Evolutionary conservation across 345 rosid species (phyloP).

Genomic region (Nasturtium officinale): DNA sequence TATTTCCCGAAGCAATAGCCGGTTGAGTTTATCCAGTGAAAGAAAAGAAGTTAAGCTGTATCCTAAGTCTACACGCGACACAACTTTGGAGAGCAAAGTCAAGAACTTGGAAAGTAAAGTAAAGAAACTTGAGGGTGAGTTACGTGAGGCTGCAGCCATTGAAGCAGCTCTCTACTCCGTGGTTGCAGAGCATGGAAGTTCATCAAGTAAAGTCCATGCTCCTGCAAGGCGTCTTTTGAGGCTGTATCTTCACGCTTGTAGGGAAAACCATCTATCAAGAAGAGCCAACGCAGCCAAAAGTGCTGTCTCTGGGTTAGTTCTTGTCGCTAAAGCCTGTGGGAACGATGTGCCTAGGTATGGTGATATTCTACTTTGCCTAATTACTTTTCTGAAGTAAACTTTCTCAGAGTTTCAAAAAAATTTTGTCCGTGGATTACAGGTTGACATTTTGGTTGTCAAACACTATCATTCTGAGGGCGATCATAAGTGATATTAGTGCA

Average conservation of each 20-base stretch:
- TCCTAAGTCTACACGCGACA: conserved; percentile 49
- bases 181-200: conserved; percentile 89
- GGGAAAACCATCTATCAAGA: conserved; percentile 54
- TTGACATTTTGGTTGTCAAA: conserved; percentile 95
- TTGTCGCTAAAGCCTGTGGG: conserved; percentile 93
- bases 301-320: conserved; percentile 74
- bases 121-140: conserved; percentile 80
- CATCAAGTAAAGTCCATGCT: conserved; percentile 88
- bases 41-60: conserved; percentile 57
- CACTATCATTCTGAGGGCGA: conserved; percentile 70
- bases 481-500: conserved; percentile 54
- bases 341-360: conserved; percentile 91
- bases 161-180: conserved; percentile 91
- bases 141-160: conserved; percentile 85
- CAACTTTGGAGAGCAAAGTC: conserved; percentile 60
- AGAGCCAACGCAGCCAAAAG: conserved; percentile 82
- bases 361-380: conserved; percentile 1
- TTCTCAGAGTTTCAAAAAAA: background rate
- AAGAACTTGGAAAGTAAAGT: conserved; percentile 69
- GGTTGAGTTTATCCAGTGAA: conserved; percentile 41
- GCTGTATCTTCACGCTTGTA: conserved; percentile 73
- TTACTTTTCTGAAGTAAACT: conserved; percentile 5
- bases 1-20: conserved; percentile 47
- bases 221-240: conserved; percentile 94
- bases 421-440: conserved; percentile 48